phyloP scores from a whole-genome alignment of 164 flowering plant species.

The Sextonia rubra region DNA sequence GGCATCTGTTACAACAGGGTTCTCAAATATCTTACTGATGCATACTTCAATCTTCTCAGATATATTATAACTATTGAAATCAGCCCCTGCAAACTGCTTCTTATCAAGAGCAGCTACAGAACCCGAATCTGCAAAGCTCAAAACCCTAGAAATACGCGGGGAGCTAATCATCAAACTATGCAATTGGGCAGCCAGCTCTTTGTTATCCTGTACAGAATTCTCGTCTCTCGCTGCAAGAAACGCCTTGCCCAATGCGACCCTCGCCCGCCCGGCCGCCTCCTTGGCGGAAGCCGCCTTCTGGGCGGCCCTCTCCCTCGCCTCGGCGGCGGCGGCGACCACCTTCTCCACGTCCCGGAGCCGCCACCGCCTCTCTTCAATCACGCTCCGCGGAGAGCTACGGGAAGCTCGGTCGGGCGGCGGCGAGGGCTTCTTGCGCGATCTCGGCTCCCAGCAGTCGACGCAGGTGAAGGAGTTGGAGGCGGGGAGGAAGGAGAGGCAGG shows the following conservation, averaged over 20 bases:
- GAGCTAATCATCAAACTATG: constrained; percentile 55
- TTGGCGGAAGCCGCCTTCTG: constrained; percentile 32
- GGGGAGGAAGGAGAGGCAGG: constrained; percentile 36
- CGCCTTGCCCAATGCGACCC: constrained; percentile 18
- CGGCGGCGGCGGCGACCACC: constrained; percentile 25
- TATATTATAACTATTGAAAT: constrained; percentile 12
- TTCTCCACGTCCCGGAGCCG: constrained; percentile 23
- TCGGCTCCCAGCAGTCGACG: constrained; percentile 78
- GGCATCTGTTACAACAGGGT: constrained; percentile 8
- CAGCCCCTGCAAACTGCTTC: constrained; percentile 2
- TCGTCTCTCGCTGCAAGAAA: constrained; percentile 15
- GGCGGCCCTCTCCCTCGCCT: constrained; percentile 33
- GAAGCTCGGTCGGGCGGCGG: constrained; percentile 3
- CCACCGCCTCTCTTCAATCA: neutral
- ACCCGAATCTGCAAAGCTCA: constrained; percentile 1
- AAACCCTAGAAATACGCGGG: constrained; percentile 37
- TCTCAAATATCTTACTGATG: constrained; percentile 3
- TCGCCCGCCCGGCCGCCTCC: constrained; percentile 32
- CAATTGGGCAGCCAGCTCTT: constrained; percentile 43
- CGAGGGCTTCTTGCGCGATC: neutral
- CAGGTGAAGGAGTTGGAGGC: constrained; percentile 34
- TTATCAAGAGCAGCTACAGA: constrained; percentile 7
- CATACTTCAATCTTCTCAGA: constrained; percentile 16
- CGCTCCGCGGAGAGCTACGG: neutral
- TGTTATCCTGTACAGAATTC: constrained; percentile 26